Evolutionary conservation across 352 stramenopile genomes (phyloP).

Genomic region (Phytophthora multivora): DNA sequence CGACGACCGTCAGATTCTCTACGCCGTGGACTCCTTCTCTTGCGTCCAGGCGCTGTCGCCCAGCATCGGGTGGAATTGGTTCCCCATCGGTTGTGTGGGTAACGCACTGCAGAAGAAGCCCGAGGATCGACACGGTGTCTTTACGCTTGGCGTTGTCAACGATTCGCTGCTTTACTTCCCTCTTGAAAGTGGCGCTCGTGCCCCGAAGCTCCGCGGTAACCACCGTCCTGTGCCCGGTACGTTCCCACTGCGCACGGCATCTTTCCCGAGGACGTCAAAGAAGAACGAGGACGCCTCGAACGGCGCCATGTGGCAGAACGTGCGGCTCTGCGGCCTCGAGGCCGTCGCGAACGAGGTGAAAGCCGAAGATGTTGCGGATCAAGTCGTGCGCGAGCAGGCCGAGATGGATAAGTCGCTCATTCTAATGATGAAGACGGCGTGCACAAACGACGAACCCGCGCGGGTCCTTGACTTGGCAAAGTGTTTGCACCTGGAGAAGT

Average conservation of each 20-base stretch:
- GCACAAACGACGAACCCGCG: constrained; percentile 64
- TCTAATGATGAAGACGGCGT: constrained; percentile 85
- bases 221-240: constrained; percentile 78
- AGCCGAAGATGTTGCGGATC: constrained; percentile 26
- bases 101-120: constrained; percentile 67
- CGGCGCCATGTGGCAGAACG: constrained; percentile 76
- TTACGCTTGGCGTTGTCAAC: constrained; percentile 73
- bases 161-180: constrained; percentile 80
- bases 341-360: constrained; percentile 38
- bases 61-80: constrained; percentile 69
- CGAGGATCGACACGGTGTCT: constrained; percentile 58
- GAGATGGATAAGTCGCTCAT: constrained; percentile 87
- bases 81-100: constrained; percentile 71
- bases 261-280: constrained; percentile 62
- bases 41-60: constrained; percentile 63
- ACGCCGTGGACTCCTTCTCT: constrained; percentile 71
- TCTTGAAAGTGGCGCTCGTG: constrained; percentile 47
- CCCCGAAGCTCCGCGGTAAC: constrained; percentile 62
- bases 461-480: constrained; percentile 79
- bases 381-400: constrained; percentile 66
- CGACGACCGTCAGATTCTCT: constrained; percentile 74
- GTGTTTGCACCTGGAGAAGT: constrained; percentile 84
- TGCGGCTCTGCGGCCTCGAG: constrained; percentile 47
- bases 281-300: constrained; percentile 32
- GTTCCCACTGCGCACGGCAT: constrained; percentile 57